Conservation (phyloP, 345 rosid genomes). For the Theobroma cacao region DNA sequence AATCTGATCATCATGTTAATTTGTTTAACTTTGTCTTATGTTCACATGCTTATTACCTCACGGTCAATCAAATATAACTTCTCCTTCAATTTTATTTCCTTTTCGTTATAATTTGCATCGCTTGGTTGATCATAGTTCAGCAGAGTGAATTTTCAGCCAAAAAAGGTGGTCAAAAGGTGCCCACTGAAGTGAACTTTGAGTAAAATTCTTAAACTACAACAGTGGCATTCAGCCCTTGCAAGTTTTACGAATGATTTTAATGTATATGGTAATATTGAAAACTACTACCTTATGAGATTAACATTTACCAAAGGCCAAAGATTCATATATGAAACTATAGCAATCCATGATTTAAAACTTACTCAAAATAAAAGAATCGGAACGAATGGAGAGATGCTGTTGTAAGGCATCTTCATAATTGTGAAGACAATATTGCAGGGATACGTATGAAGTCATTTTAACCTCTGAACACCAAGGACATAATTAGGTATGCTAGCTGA, state of each 20-base stretch:
- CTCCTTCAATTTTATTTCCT: too few relatives aligned
- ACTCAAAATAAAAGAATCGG: too few relatives aligned
- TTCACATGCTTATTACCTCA: too few relatives aligned
- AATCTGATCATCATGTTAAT: neutral
- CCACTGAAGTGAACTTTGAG: neutral
- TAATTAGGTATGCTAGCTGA: neutral
- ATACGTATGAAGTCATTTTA: neutral
- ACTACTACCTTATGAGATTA: neutral
- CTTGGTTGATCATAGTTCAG: neutral
- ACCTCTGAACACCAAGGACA: neutral
- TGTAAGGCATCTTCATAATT: neutral
- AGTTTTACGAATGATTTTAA: neutral
- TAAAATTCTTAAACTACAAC: too few relatives aligned
- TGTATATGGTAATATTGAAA: neutral
- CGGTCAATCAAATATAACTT: too few relatives aligned
- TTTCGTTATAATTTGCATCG: too few relatives aligned
- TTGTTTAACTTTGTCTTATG: too few relatives aligned
- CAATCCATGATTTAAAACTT: neutral
- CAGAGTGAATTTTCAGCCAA: neutral
- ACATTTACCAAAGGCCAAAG: too few relatives aligned
- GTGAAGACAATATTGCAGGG: too few relatives aligned
- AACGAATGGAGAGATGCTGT: too few relatives aligned
- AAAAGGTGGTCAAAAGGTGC: neutral
- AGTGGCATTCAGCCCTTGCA: too few relatives aligned
- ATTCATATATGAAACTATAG: too few relatives aligned